phyloP scores from a whole-genome alignment of 805 yeast species.

The Myxozyma sirexii region DNA sequence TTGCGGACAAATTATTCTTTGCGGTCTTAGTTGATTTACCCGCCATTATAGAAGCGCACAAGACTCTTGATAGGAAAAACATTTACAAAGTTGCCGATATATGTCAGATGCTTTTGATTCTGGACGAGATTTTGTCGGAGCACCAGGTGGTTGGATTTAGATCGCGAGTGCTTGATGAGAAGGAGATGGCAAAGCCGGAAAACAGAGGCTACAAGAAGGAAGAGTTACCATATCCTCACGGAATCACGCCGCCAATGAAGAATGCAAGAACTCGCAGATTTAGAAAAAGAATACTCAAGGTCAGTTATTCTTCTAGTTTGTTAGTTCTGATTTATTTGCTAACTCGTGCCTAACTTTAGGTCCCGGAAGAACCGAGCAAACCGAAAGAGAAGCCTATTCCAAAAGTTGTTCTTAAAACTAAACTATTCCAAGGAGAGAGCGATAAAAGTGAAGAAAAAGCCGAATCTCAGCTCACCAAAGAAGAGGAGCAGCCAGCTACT shows the following conservation, averaged over 20 bases:
- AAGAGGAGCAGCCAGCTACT: slow-evolving; percentile 16
- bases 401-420: slow-evolving; percentile 24
- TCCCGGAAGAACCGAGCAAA: slow-evolving; percentile 13
- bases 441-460: slow-evolving; percentile 33
- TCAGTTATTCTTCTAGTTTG: no score
- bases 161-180: slow-evolving; percentile 38
- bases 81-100: slow-evolving; percentile 84
- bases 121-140: slow-evolving; percentile 56
- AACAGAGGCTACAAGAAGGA: slow-evolving; percentile 26
- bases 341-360: background rate
- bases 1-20: slow-evolving; percentile 72
- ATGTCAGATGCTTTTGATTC: slow-evolving; percentile 79
- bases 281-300: slow-evolving; percentile 67
- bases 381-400: slow-evolving; percentile 26
- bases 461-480: slow-evolving; percentile 34
- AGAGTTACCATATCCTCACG: slow-evolving; percentile 59
- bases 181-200: slow-evolving; percentile 31
- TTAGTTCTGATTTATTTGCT: slow-evolving; percentile 31
- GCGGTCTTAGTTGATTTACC: slow-evolving; percentile 90
- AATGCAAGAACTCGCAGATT: slow-evolving; percentile 70
- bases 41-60: slow-evolving; percentile 80
- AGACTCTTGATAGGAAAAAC: slow-evolving; percentile 86
- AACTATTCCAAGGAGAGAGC: slow-evolving; percentile 5
- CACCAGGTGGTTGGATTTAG: slow-evolving; percentile 42
- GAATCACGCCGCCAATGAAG: slow-evolving; percentile 78